Conservation (phyloP, 345 rosid species). For the Populus deltoides region DNA sequence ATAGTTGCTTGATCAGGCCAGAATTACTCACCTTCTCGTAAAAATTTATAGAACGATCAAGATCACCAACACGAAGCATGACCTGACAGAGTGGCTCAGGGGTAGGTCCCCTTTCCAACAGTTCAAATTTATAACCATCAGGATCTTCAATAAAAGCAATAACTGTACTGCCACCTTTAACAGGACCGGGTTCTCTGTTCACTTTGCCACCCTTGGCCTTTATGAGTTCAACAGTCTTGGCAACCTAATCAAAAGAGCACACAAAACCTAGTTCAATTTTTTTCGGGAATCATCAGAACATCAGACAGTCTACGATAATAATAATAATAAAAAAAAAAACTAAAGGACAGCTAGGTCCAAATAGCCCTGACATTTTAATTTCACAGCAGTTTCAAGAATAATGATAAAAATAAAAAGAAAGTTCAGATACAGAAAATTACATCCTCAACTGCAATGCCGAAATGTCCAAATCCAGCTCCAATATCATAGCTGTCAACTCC, state of each 20-base stretch:
- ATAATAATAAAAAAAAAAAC: not conserved
- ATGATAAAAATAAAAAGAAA: not conserved
- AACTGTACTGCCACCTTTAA: slow-evolving; percentile 84
- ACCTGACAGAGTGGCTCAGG: slow-evolving; percentile 99
- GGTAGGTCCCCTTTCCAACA: slow-evolving; percentile 93
- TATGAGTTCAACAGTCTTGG: slow-evolving; percentile 77
- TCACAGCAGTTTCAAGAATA: not conserved
- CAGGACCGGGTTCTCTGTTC: slow-evolving; percentile 88
- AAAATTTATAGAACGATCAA: slow-evolving; percentile 79
- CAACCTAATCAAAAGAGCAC: slow-evolving; percentile 49
- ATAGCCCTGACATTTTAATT: not conserved
- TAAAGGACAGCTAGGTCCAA: not conserved
- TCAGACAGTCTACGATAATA: not conserved
- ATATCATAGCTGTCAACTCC: slow-evolving; percentile 90
- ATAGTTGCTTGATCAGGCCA: not conserved
- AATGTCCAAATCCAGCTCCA: slow-evolving; percentile 94
- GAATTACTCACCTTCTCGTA: slow-evolving; percentile 78
- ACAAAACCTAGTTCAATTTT: not conserved
- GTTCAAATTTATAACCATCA: slow-evolving; percentile 96
- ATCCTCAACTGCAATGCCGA: slow-evolving; percentile 92
- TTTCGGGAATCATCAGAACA: not conserved
- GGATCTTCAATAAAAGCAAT: slow-evolving; percentile 96
- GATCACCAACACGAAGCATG: slow-evolving; percentile 99
- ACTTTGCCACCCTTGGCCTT: slow-evolving; percentile 94
- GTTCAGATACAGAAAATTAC: slow-evolving; percentile 37